Evolutionary conservation across 164 flowering plant genomes (phyloP), one percentile per base, ranked within the genome.

Genomic region (Cinnamomum chago): DNA sequence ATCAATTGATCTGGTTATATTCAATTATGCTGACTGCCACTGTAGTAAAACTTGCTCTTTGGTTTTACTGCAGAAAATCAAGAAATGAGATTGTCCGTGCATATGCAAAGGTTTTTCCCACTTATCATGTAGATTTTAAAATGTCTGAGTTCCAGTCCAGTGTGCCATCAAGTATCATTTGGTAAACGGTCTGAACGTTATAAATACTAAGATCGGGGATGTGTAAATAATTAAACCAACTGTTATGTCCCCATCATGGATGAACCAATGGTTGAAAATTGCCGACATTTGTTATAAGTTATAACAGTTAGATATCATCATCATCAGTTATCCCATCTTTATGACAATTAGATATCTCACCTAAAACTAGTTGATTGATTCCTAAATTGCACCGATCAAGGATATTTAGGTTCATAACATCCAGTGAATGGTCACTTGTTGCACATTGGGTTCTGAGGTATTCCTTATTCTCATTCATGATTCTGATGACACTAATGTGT

Each of bases 21-120:
- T 23, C 79, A 13, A 92, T 96, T 62, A 96, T 96, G 99, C 15
- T 90, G 62, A 74, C 87, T 68, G 99, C 98, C 7, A 87, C 95
- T 65, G 82, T 70, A 7, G 89, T 92, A 33, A 96, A 96, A 81
- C 88, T 96, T 51, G 83, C 70, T 5, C 90, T 96, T 11, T 96
- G 93, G 93, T 1, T 92, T 68, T 96, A 94, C 73, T 96, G 99
- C 85, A 88, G 84, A 84, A 89, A 82, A 74, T 96, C 98, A 4
- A 80, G 86, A 66, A 94, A 89, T 76, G 70, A 88, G 52, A 96
- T 96, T 50, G 99, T 96, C 23, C 97, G 97, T 58, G 99, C 98
- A n/a, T 96, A 96, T 81, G 97, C 99, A 24, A 82, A 94, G 92
- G 99, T 96, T 55, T 4, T 55, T 55, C 60, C n/a, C n/a, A 15